Evolutionary conservation across 2,329 filamentous ascomycete species (phyloP).

Genomic region (Gremmenia infestans): DNA sequence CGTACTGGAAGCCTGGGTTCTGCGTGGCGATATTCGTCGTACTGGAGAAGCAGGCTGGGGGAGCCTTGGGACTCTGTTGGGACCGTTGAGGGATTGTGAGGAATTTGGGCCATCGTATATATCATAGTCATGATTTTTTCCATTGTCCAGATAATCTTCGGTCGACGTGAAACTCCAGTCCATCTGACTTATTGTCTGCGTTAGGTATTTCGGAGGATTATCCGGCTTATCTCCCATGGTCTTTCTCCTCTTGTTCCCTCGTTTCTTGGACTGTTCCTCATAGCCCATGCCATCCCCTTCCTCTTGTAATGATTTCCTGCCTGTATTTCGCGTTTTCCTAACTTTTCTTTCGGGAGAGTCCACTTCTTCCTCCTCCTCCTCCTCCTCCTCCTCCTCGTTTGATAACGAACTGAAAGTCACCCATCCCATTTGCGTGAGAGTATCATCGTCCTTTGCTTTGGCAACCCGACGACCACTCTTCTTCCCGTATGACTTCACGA

Average conservation of each 20-base stretch:
- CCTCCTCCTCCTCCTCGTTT: not conserved
- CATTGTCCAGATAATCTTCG: slow-evolving; percentile 11
- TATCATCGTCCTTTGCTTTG: slow-evolving; percentile 22
- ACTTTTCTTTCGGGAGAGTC: not conserved
- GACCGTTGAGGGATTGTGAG: slow-evolving; percentile 5
- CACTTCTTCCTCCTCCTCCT: slow-evolving; percentile 2
- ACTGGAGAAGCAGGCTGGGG: slow-evolving; percentile 1
- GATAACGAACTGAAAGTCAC: not conserved
- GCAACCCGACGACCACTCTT: slow-evolving; percentile 10
- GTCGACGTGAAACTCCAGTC: slow-evolving; percentile 20
- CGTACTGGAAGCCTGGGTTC: slow-evolving; percentile 1
- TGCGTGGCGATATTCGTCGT: not conserved
- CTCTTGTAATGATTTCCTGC: slow-evolving; percentile 4
- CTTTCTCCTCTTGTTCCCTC: slow-evolving; percentile 21
- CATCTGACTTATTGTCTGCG: slow-evolving; percentile 29
- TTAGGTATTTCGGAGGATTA: slow-evolving; percentile 17
- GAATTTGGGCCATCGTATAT: slow-evolving; percentile 23
- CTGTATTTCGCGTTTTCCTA: not conserved
- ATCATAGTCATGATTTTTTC: not conserved
- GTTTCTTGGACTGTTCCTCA: slow-evolving; percentile 16
- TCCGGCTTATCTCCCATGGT: slow-evolving; percentile 17
- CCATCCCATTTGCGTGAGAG: slow-evolving; percentile 29
- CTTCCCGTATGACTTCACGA: slow-evolving; percentile 24
- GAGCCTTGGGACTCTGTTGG: not conserved
- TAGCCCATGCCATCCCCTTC: slow-evolving; percentile 13